Evolutionary conservation across 2,329 filamentous ascomycete species (phyloP), one percentile per base, ranked within the genome.

Genomic region (Ascochyta clinopodiicola): DNA sequence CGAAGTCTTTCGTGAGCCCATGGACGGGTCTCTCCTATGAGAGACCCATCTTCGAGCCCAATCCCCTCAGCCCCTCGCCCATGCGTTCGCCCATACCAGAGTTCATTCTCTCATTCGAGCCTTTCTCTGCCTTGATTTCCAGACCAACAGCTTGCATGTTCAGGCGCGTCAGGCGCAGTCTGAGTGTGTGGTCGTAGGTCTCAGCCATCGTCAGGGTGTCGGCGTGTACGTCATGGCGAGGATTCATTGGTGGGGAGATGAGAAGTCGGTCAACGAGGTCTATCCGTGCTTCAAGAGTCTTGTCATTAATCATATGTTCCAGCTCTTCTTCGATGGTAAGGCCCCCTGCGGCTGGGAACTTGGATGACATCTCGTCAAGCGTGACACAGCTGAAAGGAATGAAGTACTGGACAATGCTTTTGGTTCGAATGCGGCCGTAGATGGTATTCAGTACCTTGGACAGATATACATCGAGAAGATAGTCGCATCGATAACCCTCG

Each of bases 341-440:
- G 37, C 59, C 64, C 15, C 65, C 70, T 4, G 84, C 84, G 0
- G 85, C 79, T 2, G 82, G 87, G 74, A 99, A 98, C 2, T 91
- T 88, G 32, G 84, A 81, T 8, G 90, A 86, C 80, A 99, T 86
- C 57, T 87, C 92, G 19, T 88, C 83, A 4, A 98, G 81, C 0
- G 90, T 93, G 58, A 97, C 92, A 62, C 88, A 88, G 37, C 89
- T 96, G 75, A 96, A 99, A 0, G 95, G 93, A 22, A 91, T 83
- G 66, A 96, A 89, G 77, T 97, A 98, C 70, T 96, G 91, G 22
- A 93, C 86, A 56, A 99, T 97, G 68, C 93, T 94, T 79, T 97
- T 97, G 68, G 84, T 90, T 55, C 95, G 87, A 64, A 99, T 92
- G 43, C 81, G 80, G 10, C 83, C 80, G 77, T 93, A 95, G 19